Base-by-base conservation (phyloP, 225 moss, liverwort and hornwort species). In the Physcomitrellopsis africana region DNA sequence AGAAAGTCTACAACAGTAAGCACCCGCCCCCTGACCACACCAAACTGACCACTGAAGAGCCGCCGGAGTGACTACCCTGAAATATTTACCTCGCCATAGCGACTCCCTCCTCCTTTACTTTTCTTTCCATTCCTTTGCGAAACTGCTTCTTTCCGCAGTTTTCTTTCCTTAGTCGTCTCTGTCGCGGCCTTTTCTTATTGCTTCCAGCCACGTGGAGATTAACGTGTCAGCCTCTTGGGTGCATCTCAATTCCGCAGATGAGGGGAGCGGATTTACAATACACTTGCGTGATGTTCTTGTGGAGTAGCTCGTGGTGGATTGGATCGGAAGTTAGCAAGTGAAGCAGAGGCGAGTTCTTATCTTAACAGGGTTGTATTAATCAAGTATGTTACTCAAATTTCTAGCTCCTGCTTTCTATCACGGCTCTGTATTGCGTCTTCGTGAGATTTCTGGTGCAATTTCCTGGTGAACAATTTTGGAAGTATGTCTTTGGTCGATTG, bases 221-320 rank as follows among this genome's bases (percentile, higher is more conserved):
- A 7, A 9, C 64, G 74, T 69, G 78, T 65, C 59, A 46, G 51
- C 13, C 15, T 51, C 17, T 44, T 14, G 64, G 43, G 57, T 7
- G 27, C 15, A 14, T 9, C 15, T 2, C 0, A 14, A 16, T 16
- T 3, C 9, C 14, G 44, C 54, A 19, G 32, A 37, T 37, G 32
- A 37, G 32, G 32, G 32, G 32, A 37, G 32, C 2, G 29, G 4
- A 29, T 29, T 29, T 2, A 29, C 4, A 29, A 29, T 1, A 29
- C 4, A 29, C 29, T 4, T 10, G 13, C 2, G 4, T 26, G 18
- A 5, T 37, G 32, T 12, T 44, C 3, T 44, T 63, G 18, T 17
- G 17, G 12, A 23, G 51, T 12, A 0, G 32, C 51, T 20, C 3
- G 10, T 23, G 11, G 44, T 19, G 0, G 57, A 73, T 67, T 68